phyloP scores from a whole-genome alignment of 2,329 filamentous ascomycete genomes.

The Fusarium tricinctum region DNA sequence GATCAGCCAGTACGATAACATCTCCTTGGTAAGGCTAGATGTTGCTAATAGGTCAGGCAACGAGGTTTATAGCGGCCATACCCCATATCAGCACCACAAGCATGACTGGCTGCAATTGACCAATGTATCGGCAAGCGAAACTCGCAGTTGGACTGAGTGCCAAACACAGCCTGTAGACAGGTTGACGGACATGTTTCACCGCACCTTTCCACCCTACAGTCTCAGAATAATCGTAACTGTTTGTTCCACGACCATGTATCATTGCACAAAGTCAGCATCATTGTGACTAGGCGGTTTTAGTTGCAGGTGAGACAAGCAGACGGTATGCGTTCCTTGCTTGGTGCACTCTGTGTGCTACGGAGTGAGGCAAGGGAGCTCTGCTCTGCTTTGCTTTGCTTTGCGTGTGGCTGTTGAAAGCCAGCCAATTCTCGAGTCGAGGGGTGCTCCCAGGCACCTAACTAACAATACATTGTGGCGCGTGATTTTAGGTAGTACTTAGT shows the following conservation, averaged over 20 bases:
- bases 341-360: conserved; percentile 16
- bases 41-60: too few species aligned
- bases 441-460: conserved; percentile 2
- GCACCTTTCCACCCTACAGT: conserved; percentile 15
- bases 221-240: conserved; percentile 28
- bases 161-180: conserved; percentile 24
- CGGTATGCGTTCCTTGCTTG: conserved; percentile 25
- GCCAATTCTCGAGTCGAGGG: conserved; percentile 34
- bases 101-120: not conserved
- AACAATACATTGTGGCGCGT: conserved; percentile 33
- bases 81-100: not conserved
- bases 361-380: conserved; percentile 36
- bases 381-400: conserved; percentile 6
- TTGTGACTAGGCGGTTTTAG: conserved; percentile 27
- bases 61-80: too few species aligned
- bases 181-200: conserved; percentile 32
- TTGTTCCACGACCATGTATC: conserved; percentile 34
- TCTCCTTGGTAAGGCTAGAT: too few species aligned
- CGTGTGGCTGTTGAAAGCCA: conserved; percentile 23
- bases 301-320: conserved; percentile 35
- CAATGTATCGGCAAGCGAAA: not conserved
- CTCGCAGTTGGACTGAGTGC: conserved; percentile 19
- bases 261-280: conserved; percentile 22
- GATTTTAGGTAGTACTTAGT: conserved; percentile 18
- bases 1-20: too few species aligned